phyloP scores from a whole-genome alignment of 495 filamentous ascomycete genomes.

The Cudoniella acicularis region DNA sequence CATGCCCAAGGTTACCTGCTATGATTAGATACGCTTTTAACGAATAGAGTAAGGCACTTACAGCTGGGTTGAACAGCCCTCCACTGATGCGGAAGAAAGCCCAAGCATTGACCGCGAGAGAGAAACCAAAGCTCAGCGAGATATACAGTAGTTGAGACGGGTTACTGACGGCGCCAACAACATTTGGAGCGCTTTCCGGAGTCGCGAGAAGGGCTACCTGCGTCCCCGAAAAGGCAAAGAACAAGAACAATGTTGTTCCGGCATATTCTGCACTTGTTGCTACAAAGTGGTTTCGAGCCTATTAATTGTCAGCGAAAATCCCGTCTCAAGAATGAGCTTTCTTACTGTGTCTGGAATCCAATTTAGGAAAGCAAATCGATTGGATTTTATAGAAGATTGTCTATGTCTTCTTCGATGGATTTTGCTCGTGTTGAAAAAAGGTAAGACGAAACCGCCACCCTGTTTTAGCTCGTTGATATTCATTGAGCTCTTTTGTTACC shows the following conservation, averaged over 20 bases:
- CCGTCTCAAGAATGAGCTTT: background rate
- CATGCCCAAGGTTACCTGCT: slow-evolving; percentile 49
- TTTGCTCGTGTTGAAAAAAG: slow-evolving; percentile 14
- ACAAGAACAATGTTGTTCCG: slow-evolving; percentile 51
- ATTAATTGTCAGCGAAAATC: background rate
- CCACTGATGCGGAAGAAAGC: slow-evolving; percentile 62
- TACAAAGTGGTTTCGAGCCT: slow-evolving; percentile 19
- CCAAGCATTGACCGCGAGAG: slow-evolving; percentile 61
- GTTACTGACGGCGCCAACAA: background rate
- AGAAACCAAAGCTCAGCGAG: slow-evolving; percentile 54
- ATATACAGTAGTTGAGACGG: slow-evolving; percentile 58
- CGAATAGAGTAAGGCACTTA: slow-evolving; percentile 34
- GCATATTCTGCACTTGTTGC: slow-evolving; percentile 18
- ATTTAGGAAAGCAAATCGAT: slow-evolving; percentile 13
- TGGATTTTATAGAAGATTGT: slow-evolving; percentile 15
- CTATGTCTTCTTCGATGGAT: background rate
- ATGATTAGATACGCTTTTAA: slow-evolving; percentile 31
- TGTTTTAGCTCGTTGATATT: slow-evolving; percentile 19
- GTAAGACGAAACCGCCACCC: slow-evolving; percentile 12
- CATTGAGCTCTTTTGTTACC: slow-evolving; percentile 14
- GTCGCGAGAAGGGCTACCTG: slow-evolving; percentile 40
- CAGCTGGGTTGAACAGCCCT: slow-evolving; percentile 63
- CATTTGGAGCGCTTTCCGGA: slow-evolving; percentile 22
- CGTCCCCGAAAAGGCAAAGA: slow-evolving; percentile 44
- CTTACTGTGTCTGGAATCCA: slow-evolving; percentile 11